Base-by-base conservation (phyloP, 129 eudicot genomes). In the Chrysanthemum seticuspe region DNA sequence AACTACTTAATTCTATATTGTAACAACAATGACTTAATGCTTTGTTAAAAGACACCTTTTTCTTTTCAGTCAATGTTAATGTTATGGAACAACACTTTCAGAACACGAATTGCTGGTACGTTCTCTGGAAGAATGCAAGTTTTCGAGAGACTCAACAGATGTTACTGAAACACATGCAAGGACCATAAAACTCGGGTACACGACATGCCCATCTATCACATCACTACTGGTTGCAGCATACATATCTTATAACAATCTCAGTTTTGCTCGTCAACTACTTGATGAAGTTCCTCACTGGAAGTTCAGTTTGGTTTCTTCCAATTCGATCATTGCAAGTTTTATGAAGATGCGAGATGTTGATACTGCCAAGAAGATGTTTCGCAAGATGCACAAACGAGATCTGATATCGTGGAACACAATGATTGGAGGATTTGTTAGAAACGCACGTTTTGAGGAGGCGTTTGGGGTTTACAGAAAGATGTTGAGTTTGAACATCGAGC, bases 351-450 rank as follows among this genome's bases (percentile, higher is more conserved):
- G 95, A 52, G 92, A 84, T 67, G 50, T 79, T 63, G 83, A 78
- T 71, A 66, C 71, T 68, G 98, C 96, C 34, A 84, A 82, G 75
- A 82, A 70, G 75, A 77, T 92, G 44, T 89, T 92, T 67, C 27
- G 14, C 21, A 74, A 74, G 31, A 80, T 89, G 83, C 79, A 69
- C 15, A 57, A 70, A 27, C 86, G 86, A 53, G 98, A 92, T 89
- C 64, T 89, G 49, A 83, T 92, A 14, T 82, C 96, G 0, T 92
- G 98, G 98, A 92, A 92, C 79, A 75, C 90, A 40, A 52, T 82
- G 55, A 89, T 92, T 31, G 95, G 90, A 40, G 96, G 98, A 47
- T 83, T 31, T 75, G 92, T 87, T 14, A 87, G 59, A 80, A 87
- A 85, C 73, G 81, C 76, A 54, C 82, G 74, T 8, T 92, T 78